Evolutionary conservation across 2,329 filamentous ascomycete species (phyloP).

Genomic region (Mollisia scopiformis): DNA sequence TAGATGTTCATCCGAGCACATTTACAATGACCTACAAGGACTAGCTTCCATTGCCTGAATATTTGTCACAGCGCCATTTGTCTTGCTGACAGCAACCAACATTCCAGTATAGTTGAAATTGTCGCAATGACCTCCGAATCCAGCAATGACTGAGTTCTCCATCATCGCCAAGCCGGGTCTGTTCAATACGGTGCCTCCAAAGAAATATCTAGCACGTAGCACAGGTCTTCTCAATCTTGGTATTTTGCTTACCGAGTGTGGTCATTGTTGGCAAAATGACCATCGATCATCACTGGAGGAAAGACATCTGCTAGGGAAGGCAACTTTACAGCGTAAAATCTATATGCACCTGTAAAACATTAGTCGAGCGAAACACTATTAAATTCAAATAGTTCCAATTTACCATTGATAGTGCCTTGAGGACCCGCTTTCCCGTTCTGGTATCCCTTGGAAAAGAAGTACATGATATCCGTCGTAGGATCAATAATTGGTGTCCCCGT

Average conservation of each 20-base stretch:
- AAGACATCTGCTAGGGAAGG: constrained; percentile 6
- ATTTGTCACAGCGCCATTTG: not conserved
- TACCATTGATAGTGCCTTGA: not conserved
- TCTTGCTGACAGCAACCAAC: constrained; percentile 10
- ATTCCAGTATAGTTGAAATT: constrained; percentile 25
- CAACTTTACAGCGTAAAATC: constrained; percentile 19
- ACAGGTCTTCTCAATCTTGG: not conserved
- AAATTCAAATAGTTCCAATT: not conserved
- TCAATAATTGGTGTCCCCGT: constrained; percentile 24
- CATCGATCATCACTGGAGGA: constrained; percentile 12
- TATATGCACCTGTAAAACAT: constrained; percentile 3
- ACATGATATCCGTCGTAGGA: constrained; percentile 16
- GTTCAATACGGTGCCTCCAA: constrained; percentile 20
- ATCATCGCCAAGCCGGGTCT: constrained; percentile 15
- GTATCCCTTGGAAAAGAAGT: constrained; percentile 22
- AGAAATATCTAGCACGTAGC: constrained; percentile 9
- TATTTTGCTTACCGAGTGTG: not conserved
- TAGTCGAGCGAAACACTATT: not conserved
- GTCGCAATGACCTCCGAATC: constrained; percentile 25
- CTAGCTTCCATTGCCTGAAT: not conserved
- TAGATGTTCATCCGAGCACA: not conserved
- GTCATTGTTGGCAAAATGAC: constrained; percentile 19
- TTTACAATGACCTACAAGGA: not conserved
- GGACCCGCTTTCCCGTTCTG: not conserved
- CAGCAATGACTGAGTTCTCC: constrained; percentile 9